Conservation (phyloP, 2,329 filamentous ascomycete genomes). For the Bipolaris oryzae region DNA sequence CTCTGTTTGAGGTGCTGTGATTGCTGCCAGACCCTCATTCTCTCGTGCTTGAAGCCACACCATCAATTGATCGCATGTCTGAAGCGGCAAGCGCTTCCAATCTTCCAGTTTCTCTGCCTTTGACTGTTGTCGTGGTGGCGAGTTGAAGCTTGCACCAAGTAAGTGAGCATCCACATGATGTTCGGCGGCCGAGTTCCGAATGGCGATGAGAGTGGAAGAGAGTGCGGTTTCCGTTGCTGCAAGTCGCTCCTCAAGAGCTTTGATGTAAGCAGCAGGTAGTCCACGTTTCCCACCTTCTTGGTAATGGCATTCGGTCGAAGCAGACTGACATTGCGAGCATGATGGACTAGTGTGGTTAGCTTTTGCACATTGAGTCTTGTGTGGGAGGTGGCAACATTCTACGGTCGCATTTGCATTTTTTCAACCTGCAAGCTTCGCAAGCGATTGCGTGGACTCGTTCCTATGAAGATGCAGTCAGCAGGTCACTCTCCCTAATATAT, state of each 20-base stretch:
- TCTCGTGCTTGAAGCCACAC: conserved; percentile 28
- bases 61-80: conserved; percentile 25
- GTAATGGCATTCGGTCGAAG: conserved; percentile 27
- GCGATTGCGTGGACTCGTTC: conserved; percentile 29
- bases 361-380: background rate
- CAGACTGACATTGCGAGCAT: conserved; percentile 30
- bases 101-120: conserved; percentile 33
- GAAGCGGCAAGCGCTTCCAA: conserved; percentile 32
- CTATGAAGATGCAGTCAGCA: background rate
- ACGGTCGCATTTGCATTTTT: conserved; percentile 39
- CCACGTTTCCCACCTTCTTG: conserved; percentile 36
- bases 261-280: conserved; percentile 35
- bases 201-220: conserved; percentile 20
- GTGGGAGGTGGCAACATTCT: conserved; percentile 21
- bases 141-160: background rate
- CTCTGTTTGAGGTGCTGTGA: background rate
- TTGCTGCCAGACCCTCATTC: conserved; percentile 7
- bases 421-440: conserved; percentile 35
- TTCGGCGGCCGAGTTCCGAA: conserved; percentile 11
- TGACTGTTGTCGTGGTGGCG: conserved; percentile 16
- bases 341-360: conserved; percentile 23
- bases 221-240: conserved; percentile 34
- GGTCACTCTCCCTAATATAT: background rate
- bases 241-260: conserved; percentile 29
- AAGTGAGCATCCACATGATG: background rate